Percentiles rank a stretch among this genome's conserved stretches.
These are phyloP conservation scores for Plantago lanceolata DNA, from an alignment of 305 asterid genomes.

Conservation along the genomic window DNA sequence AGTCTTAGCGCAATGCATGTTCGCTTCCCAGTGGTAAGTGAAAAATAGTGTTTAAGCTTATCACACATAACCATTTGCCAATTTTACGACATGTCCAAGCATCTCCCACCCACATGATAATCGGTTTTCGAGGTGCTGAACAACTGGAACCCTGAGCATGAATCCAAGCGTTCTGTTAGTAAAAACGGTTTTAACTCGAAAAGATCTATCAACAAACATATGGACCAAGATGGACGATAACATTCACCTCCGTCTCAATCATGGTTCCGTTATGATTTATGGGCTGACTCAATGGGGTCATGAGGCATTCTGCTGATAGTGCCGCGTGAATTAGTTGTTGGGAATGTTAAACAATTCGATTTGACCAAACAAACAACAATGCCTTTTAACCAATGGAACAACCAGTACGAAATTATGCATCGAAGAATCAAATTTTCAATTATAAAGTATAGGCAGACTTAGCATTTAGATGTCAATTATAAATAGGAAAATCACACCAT, in stretches of 20 bases:
- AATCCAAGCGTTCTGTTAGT: not conserved
- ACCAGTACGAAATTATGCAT: no score
- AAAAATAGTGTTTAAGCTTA: no score
- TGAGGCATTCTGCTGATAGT: not conserved
- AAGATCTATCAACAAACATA: not conserved
- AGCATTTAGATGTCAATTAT: no score
- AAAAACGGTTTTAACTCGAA: not conserved
- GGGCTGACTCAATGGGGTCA: not conserved
- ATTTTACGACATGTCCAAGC: conserved; percentile 30
- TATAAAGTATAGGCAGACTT: no score
- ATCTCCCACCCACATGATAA: conserved; percentile 33
- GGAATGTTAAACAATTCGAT: no score
- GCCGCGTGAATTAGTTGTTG: not conserved
- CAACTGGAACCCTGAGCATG: not conserved
- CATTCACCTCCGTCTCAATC: not conserved
- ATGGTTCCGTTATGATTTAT: not conserved
- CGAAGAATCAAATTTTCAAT: no score
- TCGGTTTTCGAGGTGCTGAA: not conserved
- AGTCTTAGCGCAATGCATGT: no score
- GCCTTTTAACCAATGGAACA: no score
- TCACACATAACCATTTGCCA: no score
- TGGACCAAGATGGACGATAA: not conserved
- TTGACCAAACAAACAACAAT: no score
- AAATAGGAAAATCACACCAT: no score
- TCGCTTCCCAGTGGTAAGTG: no score